Base-by-base conservation (phyloP, 169 alveolate species). In the Eimeria brunetti region DNA sequence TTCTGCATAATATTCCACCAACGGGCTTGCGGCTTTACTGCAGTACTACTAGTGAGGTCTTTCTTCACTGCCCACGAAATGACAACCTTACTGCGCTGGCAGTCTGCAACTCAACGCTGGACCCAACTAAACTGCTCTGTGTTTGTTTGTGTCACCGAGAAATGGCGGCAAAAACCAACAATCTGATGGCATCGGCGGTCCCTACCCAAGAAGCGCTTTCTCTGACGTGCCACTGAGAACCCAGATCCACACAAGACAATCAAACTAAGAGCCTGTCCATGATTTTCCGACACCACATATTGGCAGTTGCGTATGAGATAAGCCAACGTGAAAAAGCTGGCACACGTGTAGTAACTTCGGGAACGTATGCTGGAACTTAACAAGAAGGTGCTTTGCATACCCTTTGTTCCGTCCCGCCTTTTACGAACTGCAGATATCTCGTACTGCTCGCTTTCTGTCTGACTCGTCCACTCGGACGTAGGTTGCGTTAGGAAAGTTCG, bases 401-500 rank as follows among this genome's bases (percentile, higher is more conserved):
- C 91, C 27, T 84, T 62, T 44, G 91, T 84, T 84, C 91, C 91
- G 33, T 84, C 91, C 56, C 91, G 62, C 75, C 91, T 20, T 58
- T 33, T 84, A 51, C 91, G 91, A 11, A 33, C 38, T 16, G 62
- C 44, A 7, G 49, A 56, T 18, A 33, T 11, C 6, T 33, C 76
- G 33, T 56, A n/a, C 2, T 38, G 60, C 60, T 84, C 91, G 0
- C 16, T 75, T 5, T 30, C 41, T 18, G 76, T 67, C 53, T 84
- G 36, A 36, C 27, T 16, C 24, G 91, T n/a, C 73, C 76, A 33
- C 36, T 84, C 91, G 7, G 78, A 36, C 4, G 46, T 30, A 53
- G 91, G 91, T 18, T 56, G 91, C 33, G 91, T 84, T 30, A 84
- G 91, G 76, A 84, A 84, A 9, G 91, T 84, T 84, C 91, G 62